phyloP scores from a whole-genome alignment of 495 filamentous ascomycete species.

The Choiromyces venosus region DNA sequence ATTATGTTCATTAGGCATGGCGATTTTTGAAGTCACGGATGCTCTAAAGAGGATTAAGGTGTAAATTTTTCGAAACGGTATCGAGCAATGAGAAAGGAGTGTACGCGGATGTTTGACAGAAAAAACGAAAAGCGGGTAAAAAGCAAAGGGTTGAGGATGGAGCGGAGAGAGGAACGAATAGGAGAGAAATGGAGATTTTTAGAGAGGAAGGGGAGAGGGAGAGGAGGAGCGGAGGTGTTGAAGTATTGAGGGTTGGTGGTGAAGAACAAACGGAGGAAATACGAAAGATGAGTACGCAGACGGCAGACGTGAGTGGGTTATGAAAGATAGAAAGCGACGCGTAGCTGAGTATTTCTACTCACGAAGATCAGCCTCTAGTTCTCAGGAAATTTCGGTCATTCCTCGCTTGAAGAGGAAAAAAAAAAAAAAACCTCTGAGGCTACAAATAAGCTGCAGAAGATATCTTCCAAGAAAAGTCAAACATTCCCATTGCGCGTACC shows the following conservation, averaged over 20 bases:
- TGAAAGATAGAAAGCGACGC: neutral
- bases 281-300: conserved; percentile 15
- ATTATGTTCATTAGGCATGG: conserved; percentile 30
- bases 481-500: conserved; percentile 52
- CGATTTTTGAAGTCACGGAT: conserved; percentile 15
- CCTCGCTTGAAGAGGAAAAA: neutral
- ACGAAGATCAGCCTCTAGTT: neutral
- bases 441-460: conserved; percentile 45
- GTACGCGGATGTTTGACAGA: conserved; percentile 10
- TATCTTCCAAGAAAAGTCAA: conserved; percentile 53
- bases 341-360: neutral
- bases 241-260: conserved; percentile 14
- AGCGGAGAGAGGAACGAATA: conserved; percentile 6
- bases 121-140: conserved; percentile 25
- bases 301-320: conserved; percentile 1
- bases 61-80: neutral
- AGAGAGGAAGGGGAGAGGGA: conserved; percentile 23
- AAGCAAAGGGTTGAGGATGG: conserved; percentile 23
- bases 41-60: conserved; percentile 4
- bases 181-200: conserved; percentile 14
- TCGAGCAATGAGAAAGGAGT: neutral
- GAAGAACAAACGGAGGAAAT: conserved; percentile 16
- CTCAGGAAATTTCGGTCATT: neutral
- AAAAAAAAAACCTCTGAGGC: neutral
- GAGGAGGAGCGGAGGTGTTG: conserved; percentile 17